phyloP scores from a whole-genome alignment of 1,284 basidiomycete genomes.

The Vanrija humicola region DNA sequence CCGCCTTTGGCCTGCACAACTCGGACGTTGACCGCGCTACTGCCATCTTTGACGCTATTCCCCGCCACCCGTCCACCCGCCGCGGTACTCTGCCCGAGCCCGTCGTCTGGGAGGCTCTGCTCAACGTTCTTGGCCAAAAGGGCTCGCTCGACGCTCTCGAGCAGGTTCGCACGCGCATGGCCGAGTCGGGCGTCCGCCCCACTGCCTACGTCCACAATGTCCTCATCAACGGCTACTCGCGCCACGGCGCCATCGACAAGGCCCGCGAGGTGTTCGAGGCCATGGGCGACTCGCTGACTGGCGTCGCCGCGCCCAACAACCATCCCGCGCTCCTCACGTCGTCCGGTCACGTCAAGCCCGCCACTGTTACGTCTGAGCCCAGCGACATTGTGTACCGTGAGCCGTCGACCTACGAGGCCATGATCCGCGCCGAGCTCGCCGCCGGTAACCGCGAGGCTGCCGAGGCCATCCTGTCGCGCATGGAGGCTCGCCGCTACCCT shows the following conservation, averaged over 20 bases:
- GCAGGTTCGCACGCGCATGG: slow-evolving; percentile 64
- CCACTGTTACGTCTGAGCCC: slow-evolving; percentile 50
- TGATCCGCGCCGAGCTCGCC: slow-evolving; percentile 87
- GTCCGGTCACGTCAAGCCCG: slow-evolving; percentile 46
- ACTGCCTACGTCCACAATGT: slow-evolving; percentile 96
- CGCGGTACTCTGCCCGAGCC: slow-evolving; percentile 62
- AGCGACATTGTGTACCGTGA: slow-evolving; percentile 70
- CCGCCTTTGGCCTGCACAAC: slow-evolving; percentile 76
- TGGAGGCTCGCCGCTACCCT: slow-evolving; percentile 58
- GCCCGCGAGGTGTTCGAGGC: slow-evolving; percentile 77
- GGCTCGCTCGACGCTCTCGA: slow-evolving; percentile 76
- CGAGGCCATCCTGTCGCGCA: slow-evolving; percentile 64
- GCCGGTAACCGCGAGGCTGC: slow-evolving; percentile 63
- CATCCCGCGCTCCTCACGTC: slow-evolving; percentile 61
- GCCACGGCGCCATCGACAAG: slow-evolving; percentile 63
- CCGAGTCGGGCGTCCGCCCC: slow-evolving; percentile 65
- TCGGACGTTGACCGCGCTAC: slow-evolving; percentile 76
- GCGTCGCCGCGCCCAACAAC: slow-evolving; percentile 84
- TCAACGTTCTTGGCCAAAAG: slow-evolving; percentile 80
- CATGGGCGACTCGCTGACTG: slow-evolving; percentile 71
- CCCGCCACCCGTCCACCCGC: slow-evolving; percentile 51
- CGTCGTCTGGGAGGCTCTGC: slow-evolving; percentile 82
- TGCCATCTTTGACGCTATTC: slow-evolving; percentile 72
- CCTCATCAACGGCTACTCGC: slow-evolving; percentile 82
- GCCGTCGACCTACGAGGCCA: slow-evolving; percentile 72